Base-by-base conservation (phyloP, 75 land plant species). In the Sequoiadendron giganteum region DNA sequence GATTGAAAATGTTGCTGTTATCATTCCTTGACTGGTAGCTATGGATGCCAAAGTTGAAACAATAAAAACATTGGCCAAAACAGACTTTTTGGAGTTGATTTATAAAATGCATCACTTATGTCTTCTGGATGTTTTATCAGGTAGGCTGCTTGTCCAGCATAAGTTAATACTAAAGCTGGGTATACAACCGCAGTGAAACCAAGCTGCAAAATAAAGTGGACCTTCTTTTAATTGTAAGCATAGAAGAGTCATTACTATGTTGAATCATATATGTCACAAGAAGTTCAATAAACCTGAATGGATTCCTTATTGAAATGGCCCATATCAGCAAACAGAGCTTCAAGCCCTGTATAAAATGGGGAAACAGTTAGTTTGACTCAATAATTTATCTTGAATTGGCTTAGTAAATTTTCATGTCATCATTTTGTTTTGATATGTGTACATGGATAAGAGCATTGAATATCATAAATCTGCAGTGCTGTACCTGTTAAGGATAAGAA, bases 31-130 rank as follows among this genome's bases (percentile, higher is more conserved):
- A 86, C 97, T 96, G 52, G 97, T 97, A 81, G 94, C 95, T 72
- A 92, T 92, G 38, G 98, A 93, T 49, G 98, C 95, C 72, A 90
- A 86, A 34, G 95, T 94, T 32, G 98, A 87, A 28, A 96, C 86
- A 5, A 94, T 84, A 83, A 96, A 96, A 96, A 96, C 87, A 95
- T 92, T 49, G 98, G 98, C 98, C 98, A 97, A 87, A 90, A 97
- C 1, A 96, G 88, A 38, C 86, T 19, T 10, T 80, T 25, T 38
- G 98, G 98, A 38, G 95, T 77, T 76, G 89, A 92, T 84, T 94
- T 95, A 92, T 94, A 97, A 80, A 97, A 97, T 36, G 92, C 93
- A 91, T 95, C 92, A 85, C 82, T 77, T 18, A 88, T 88, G 87
- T 94, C 92, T 3, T 86, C 86, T 5, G 91, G 94, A 73, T 95